Base-by-base conservation (phyloP, 163 green algal genomes). In the Scenedesmus sp. region DNA sequence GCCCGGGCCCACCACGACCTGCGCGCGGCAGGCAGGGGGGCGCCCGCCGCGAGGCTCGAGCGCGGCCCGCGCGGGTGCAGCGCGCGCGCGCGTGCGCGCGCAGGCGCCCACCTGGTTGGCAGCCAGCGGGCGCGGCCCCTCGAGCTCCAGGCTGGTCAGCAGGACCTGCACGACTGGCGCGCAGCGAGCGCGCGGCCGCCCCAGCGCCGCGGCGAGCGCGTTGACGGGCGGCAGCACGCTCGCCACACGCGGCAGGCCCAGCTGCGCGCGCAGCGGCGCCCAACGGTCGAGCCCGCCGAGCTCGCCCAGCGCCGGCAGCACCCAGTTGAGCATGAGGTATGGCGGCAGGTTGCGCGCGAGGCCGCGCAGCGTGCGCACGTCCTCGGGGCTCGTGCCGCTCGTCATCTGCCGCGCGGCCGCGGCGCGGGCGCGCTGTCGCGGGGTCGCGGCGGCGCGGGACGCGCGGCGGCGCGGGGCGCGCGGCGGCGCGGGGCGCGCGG, bases 61-160 rank as follows among this genome's bases (percentile, higher is more conserved):
- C n/a, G n/a, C n/a, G n/a, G n/a, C n/a, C n/a, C n/a, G n/a, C n/a
- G n/a, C n/a, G n/a, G n/a, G n/a, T n/a, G n/a, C n/a, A n/a, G n/a
- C n/a, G n/a, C n/a, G n/a, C n/a, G n/a, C n/a, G n/a, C n/a, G n/a
- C n/a, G n/a, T n/a, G n/a, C n/a, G n/a, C n/a, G n/a, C n/a, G n/a
- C n/a, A n/a, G n/a, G n/a, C n/a, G n/a, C n/a, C n/a, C 24, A 51
- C 60, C 60, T 69, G 60, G 60, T 69, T 18, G 34, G 60, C 33
- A 20, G 28, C 33, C 17, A 69, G 60, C 9, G 34, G 29, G 22
- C 28, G 22, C 18, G 60, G 34, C 24, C 31, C 50, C 36, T 51
- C 60, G 3, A 69, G 31, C 20, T 51, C 28, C 57, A 26, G 44
- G 57, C 57, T 64, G 9, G 24, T 64, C 29, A 64, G 29, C 3